Evolutionary conservation across 768 basidiomycete genomes (phyloP).

Genomic region (Auricularia heimuer): DNA sequence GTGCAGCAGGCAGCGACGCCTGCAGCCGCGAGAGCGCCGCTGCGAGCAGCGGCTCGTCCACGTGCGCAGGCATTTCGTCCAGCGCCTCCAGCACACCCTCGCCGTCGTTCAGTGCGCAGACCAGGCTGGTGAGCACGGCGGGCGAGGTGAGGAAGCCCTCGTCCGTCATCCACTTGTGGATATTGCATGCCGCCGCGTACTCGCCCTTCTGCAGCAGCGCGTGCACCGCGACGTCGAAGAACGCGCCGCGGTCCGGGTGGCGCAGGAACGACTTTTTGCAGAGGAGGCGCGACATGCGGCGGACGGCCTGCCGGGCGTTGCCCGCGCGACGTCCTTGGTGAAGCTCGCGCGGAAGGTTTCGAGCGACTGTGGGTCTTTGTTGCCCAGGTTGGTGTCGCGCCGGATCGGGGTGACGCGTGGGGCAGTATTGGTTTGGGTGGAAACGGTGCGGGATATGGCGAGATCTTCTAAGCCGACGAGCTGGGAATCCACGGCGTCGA

Average conservation of each 20-base stretch:
- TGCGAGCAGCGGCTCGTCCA: not conserved
- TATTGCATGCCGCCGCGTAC: not conserved
- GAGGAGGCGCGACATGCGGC: not conserved
- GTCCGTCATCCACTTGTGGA: not conserved
- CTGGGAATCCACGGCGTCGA: too few relatives aligned
- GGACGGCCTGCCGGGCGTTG: not conserved
- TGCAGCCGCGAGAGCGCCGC: not conserved
- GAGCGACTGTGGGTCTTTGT: not conserved
- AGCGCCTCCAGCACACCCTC: not conserved
- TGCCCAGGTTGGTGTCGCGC: not conserved
- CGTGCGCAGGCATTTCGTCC: not conserved
- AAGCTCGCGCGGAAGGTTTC: not conserved
- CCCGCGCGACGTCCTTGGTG: not conserved
- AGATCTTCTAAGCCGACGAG: too few relatives aligned
- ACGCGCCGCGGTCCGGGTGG: not conserved
- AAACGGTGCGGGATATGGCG: too few relatives aligned
- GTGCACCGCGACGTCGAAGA: not conserved
- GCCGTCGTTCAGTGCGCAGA: not conserved
- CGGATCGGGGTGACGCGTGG: not conserved
- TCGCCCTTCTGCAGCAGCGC: not conserved
- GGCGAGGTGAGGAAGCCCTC: not conserved
- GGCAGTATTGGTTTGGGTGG: not conserved
- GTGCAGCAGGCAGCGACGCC: not conserved
- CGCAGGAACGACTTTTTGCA: not conserved
- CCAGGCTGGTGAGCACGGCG: not conserved